phyloP scores from a whole-genome alignment of 768 basidiomycete species.

The Hericium erinaceus region DNA sequence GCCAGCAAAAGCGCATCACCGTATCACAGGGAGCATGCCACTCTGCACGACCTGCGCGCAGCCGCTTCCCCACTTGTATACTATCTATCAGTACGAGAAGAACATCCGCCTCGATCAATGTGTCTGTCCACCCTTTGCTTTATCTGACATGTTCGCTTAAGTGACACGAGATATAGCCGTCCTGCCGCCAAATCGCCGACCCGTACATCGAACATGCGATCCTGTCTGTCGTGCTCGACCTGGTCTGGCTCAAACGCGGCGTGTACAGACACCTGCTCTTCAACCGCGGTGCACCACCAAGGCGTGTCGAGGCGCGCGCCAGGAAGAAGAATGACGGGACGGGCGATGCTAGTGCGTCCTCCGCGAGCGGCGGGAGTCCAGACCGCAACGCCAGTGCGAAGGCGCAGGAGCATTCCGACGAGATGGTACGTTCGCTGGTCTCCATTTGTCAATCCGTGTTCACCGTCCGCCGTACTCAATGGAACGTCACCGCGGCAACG shows the following conservation, averaged over 20 bases:
- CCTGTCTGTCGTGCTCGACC: slow-evolving; percentile 64
- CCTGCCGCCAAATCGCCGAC: slow-evolving; percentile 65
- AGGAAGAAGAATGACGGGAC: background rate
- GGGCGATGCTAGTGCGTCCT: background rate
- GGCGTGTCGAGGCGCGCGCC: slow-evolving; percentile 24
- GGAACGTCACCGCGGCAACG: background rate
- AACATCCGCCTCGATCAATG: slow-evolving; percentile 81
- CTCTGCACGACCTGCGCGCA: slow-evolving; percentile 72
- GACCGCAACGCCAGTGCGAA: background rate
- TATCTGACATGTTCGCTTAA: background rate
- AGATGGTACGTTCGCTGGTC: background rate
- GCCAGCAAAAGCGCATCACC: no score
- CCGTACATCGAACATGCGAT: slow-evolving; percentile 72
- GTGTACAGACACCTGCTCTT: slow-evolving; percentile 79
- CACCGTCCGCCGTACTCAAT: no score
- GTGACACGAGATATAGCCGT: slow-evolving; percentile 29
- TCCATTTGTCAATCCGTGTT: no score
- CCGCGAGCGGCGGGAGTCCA: background rate
- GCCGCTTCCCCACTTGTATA: slow-evolving; percentile 63
- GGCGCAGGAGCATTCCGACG: slow-evolving; percentile 1
- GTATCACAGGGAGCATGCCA: slow-evolving; percentile 39
- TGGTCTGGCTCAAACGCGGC: slow-evolving; percentile 72
- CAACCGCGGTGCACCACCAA: slow-evolving; percentile 64
- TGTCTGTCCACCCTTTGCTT: slow-evolving; percentile 34
- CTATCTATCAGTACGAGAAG: slow-evolving; percentile 68